Evolutionary conservation across 208 protist species (phyloP).

Genomic region (Lotmaria passim): DNA sequence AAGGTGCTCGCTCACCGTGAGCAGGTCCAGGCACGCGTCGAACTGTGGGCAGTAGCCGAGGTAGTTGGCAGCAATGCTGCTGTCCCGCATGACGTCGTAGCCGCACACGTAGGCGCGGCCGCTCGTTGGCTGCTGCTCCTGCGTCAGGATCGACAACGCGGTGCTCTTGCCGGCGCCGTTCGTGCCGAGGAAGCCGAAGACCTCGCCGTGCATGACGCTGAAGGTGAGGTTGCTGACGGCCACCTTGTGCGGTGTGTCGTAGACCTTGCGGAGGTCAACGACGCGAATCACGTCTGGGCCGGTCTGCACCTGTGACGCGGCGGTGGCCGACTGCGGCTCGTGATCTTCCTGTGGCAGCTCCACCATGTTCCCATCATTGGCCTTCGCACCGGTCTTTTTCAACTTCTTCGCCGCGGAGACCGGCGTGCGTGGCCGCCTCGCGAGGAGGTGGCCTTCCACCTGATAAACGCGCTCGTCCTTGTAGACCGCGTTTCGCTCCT

Average conservation of each 20-base stretch:
- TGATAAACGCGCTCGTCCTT: constrained; percentile 21
- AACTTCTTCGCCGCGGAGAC: not conserved
- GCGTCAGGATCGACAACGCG: constrained; percentile 81
- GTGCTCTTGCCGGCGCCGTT: constrained; percentile 93
- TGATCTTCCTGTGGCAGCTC: constrained; percentile 10
- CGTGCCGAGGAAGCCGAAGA: constrained; percentile 89
- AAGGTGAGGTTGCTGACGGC: constrained; percentile 77
- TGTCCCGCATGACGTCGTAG: constrained; percentile 57
- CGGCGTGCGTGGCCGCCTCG: not conserved
- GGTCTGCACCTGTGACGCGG: constrained; percentile 4
- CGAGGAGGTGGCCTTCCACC: constrained; percentile 5
- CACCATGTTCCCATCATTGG: constrained; percentile 1
- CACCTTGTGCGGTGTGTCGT: constrained; percentile 66
- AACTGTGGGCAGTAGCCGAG: constrained; percentile 97
- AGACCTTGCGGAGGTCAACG: constrained; percentile 73
- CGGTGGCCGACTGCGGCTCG: not conserved
- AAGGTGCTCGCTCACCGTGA: constrained; percentile 95
- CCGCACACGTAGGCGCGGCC: constrained; percentile 69
- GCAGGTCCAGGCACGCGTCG: constrained; percentile 90
- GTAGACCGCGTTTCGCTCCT: constrained; percentile 51
- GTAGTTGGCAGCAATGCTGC: constrained; percentile 48
- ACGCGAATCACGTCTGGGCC: constrained; percentile 59
- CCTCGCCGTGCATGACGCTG: constrained; percentile 65
- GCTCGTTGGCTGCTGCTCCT: constrained; percentile 71
- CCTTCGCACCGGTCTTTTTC: constrained; percentile 27